phyloP scores from a whole-genome alignment of 768 basidiomycete species.

The Phanerochaete sordida region DNA sequence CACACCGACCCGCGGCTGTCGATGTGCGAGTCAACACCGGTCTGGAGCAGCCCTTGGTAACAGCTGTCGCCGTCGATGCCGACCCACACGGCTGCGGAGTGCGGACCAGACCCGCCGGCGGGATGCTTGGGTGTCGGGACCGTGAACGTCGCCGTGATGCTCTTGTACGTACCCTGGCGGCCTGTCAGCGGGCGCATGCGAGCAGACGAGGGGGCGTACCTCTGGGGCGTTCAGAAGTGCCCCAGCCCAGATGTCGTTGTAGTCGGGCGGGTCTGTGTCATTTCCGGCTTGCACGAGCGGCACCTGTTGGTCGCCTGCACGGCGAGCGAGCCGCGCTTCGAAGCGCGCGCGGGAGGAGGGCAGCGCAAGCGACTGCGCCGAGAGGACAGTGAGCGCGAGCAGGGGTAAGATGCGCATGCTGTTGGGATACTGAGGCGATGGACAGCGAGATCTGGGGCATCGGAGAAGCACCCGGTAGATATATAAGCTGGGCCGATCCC shows the following conservation, averaged over 20 bases:
- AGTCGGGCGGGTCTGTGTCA: constrained; percentile 4
- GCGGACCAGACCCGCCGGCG: constrained; percentile 8
- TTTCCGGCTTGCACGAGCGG: neutral
- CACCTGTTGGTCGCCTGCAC: neutral
- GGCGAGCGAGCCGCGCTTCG: neutral
- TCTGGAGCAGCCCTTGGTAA: constrained; percentile 27
- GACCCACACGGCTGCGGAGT: constrained; percentile 29
- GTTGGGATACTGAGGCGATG: no score
- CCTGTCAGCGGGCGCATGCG: neutral
- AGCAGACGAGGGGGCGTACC: neutral
- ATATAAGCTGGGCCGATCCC: no score
- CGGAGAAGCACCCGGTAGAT: no score
- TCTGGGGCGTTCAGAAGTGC: neutral
- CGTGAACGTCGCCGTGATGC: constrained; percentile 26
- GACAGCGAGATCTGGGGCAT: no score
- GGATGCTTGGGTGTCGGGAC: constrained; percentile 24
- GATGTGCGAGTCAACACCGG: constrained; percentile 28
- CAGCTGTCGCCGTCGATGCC: constrained; percentile 31
- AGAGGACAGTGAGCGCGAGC: neutral
- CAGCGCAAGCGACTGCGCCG: neutral
- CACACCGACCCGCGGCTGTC: constrained; percentile 13
- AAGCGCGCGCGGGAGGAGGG: neutral
- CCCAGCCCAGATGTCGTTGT: constrained; percentile 9
- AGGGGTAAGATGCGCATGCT: neutral
- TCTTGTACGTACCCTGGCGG: neutral